A percentile compares a stretch with the other conserved stretches of the same genome.
Conservation (phyloP, 2,329 filamentous ascomycete species). For the Catunica adiposa region DNA sequence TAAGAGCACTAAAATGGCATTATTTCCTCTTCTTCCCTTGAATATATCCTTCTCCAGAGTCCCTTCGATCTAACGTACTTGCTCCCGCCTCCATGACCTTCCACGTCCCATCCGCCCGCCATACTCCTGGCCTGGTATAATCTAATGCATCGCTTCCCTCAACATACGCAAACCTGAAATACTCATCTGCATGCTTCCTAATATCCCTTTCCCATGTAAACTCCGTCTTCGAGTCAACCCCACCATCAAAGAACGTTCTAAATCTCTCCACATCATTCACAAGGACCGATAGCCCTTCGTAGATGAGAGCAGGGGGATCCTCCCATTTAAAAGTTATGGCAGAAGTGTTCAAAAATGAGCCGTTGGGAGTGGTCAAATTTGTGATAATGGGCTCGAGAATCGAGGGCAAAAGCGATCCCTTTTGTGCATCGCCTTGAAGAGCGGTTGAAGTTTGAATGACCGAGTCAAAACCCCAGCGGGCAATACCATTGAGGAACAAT, state of each 20-base stretch:
- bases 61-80: conserved; percentile 27
- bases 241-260: conserved; percentile 50
- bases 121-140: conserved; percentile 60
- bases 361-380: conserved; percentile 15
- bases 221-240: conserved; percentile 24
- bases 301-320: conserved; percentile 29
- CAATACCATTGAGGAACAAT: conserved; percentile 84
- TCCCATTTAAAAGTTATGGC: conserved; percentile 45
- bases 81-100: conserved; percentile 46
- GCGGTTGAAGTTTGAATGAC: conserved; percentile 68
- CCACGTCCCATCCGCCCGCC: conserved; percentile 50
- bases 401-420: conserved; percentile 43
- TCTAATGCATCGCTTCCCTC: conserved; percentile 47
- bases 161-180: conserved; percentile 64
- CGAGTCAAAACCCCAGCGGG: conserved; percentile 82
- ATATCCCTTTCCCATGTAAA: conserved; percentile 45
- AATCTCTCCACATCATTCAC: conserved; percentile 78
- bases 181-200: conserved; percentile 39
- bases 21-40: not conserved
- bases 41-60: conserved; percentile 14
- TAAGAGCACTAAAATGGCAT: no score
- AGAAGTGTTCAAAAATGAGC: conserved; percentile 30
- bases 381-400: conserved; percentile 30
- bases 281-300: conserved; percentile 61
- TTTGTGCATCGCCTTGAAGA: conserved; percentile 51